Conservation (phyloP, 2,329 filamentous ascomycete genomes). For the Colletotrichum melonis region DNA sequence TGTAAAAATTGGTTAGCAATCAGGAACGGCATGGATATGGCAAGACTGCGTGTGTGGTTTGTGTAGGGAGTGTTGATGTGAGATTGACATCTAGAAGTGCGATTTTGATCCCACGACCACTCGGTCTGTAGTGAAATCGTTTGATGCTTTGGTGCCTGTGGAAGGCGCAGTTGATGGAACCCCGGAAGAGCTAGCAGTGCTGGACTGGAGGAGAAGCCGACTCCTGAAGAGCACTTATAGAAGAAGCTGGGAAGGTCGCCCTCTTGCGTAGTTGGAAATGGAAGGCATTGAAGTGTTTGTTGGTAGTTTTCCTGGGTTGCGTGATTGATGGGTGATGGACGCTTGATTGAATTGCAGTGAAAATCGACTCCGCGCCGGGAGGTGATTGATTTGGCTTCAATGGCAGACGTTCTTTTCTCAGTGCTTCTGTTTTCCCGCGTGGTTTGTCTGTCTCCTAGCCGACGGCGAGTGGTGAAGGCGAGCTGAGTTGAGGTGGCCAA, state of each 20-base stretch:
- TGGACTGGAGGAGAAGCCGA: slow-evolving; percentile 4
- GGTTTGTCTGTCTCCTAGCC: slow-evolving; percentile 9
- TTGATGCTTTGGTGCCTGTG: neutral
- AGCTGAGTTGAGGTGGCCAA: slow-evolving; percentile 21
- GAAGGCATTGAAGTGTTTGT: slow-evolving; percentile 1
- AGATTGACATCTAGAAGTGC: neutral
- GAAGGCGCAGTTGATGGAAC: neutral
- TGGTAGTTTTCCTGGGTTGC: neutral
- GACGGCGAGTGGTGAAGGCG: slow-evolving; percentile 19
- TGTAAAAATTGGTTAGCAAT: slow-evolving; percentile 28
- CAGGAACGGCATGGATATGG: neutral
- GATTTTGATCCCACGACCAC: neutral
- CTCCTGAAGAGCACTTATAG: slow-evolving; percentile 10
- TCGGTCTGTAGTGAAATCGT: neutral
- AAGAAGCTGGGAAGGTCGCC: neutral
- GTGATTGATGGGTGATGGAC: neutral
- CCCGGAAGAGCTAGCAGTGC: neutral
- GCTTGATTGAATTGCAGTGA: neutral
- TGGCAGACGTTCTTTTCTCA: neutral
- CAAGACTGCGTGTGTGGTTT: neutral
- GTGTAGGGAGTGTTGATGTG: slow-evolving; percentile 11
- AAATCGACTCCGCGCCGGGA: neutral
- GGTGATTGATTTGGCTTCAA: slow-evolving; percentile 3
- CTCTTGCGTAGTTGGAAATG: neutral
- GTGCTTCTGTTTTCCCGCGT: neutral